Evolutionary conservation across 148 eudicot genomes (phyloP), one percentile per base, ranked within the genome.

Genomic region (Spergularia bocconei): DNA sequence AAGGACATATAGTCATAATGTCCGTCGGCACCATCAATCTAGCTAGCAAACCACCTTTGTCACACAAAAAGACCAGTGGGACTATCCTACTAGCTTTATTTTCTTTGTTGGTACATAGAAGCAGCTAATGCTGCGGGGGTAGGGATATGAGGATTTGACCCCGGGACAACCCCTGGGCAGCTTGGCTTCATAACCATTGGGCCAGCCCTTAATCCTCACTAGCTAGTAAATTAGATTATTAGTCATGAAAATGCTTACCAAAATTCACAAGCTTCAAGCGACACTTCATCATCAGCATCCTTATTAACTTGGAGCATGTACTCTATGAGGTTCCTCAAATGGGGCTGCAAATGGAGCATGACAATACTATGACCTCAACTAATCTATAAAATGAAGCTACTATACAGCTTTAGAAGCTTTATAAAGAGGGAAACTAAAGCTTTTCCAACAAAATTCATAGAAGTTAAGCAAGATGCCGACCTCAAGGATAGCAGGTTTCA

Each of bases 231-330:
- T 29, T 29, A n/a, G 7, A 58, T 70, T 48, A 33, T n/a, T 53
- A 6, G 39, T 44, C 2, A 29, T 59, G 53, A 2, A 13, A 17
- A 48, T 20, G 62, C 77, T 64, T 86, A 95, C 99, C 99, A 95
- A 85, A 95, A 92, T 84, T 95, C 99, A 88, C 99, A 95, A 70
- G 99, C 92, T 89, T 95, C 99, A 79, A 95, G 99, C 29, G 99
- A 88, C 60, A 95, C 99, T 83, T 95, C 99, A 33, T 90, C 96
- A 75, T 95, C 99, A 79, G 79, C 76, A 74, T 90, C 97, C 86
- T 95, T 89, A 86, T 89, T 95, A 74, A 90, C 99, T 86, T 82
- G 89, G 82, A 95, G 83, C 91, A 95, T 95, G 83, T 90, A 95
- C 74, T 88, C 91, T 64, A 92, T 87, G 58, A 95, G 82, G 79